Conservation (phyloP, 495 filamentous ascomycete genomes). For the Pyrenula massariospora region DNA sequence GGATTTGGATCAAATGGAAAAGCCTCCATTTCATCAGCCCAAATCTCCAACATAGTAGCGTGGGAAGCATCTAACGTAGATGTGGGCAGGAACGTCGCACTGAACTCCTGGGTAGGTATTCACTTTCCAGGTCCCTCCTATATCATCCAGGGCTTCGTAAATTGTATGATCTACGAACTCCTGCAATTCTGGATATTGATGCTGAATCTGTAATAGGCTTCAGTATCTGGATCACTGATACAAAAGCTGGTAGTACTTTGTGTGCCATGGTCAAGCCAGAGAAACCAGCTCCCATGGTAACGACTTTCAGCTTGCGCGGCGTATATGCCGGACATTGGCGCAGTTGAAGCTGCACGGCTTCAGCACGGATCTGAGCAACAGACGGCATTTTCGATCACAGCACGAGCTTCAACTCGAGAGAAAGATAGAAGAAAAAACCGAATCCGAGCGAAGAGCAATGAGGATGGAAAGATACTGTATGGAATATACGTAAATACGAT, state of each 20-base stretch:
- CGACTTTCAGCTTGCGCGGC: conserved; percentile 11
- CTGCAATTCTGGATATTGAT: background rate
- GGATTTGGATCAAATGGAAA: conserved; percentile 12
- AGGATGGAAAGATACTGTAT: too few relatives aligned
- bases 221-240: conserved; percentile 7
- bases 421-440: too few relatives aligned
- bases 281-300: conserved; percentile 27
- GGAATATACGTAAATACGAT: too few relatives aligned
- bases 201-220: background rate
- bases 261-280: conserved; percentile 24
- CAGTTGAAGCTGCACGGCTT: background rate
- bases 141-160: conserved; percentile 25
- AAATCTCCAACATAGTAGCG: too few relatives aligned
- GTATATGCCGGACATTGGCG: background rate
- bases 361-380: too few relatives aligned
- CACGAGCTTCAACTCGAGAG: too few relatives aligned
- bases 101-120: conserved; percentile 51
- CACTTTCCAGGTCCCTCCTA: conserved; percentile 36
- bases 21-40: conserved; percentile 26
- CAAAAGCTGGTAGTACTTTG: conserved; percentile 11
- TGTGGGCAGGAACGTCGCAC: too few relatives aligned
- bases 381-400: too few relatives aligned
- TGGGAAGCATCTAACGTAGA: too few relatives aligned
- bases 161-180: conserved; percentile 7
- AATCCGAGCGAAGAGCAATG: too few relatives aligned